Evolutionary conservation across 352 stramenopile genomes (phyloP).

Genomic region (Chrysophaeum taylorii): DNA sequence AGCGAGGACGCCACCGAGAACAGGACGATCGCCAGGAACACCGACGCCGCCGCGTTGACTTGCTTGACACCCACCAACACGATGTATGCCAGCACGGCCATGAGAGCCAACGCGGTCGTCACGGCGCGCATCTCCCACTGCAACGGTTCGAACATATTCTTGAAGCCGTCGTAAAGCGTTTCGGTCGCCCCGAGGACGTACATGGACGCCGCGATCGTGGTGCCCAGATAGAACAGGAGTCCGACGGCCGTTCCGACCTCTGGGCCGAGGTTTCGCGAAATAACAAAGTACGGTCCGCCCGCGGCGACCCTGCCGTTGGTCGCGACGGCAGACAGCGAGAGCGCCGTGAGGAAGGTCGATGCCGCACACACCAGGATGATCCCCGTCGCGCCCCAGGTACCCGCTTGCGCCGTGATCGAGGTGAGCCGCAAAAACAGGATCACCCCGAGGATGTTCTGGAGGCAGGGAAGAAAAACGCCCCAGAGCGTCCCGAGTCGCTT

Average conservation of each 20-base stretch:
- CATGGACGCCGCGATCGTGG: constrained; percentile 43
- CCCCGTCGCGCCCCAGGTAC: constrained; percentile 35
- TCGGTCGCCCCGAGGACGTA: constrained; percentile 54
- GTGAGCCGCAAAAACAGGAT: constrained; percentile 72
- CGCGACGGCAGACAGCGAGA: constrained; percentile 63
- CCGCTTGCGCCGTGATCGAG: constrained; percentile 66
- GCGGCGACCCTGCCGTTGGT: constrained; percentile 66
- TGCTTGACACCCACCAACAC: constrained; percentile 42
- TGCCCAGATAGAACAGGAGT: constrained; percentile 73
- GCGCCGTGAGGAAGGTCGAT: constrained; percentile 62
- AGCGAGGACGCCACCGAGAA: constrained; percentile 35
- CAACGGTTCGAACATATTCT: not conserved
- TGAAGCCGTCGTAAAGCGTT: constrained; percentile 43
- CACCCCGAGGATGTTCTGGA: constrained; percentile 76
- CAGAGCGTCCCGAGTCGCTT: constrained; percentile 30
- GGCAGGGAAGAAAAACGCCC: constrained; percentile 68
- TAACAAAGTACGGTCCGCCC: constrained; percentile 56
- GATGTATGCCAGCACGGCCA: constrained; percentile 29
- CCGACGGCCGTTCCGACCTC: constrained; percentile 74
- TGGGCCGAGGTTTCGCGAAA: constrained; percentile 52
- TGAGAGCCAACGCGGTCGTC: constrained; percentile 36
- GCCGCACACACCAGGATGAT: constrained; percentile 49
- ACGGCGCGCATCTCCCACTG: constrained; percentile 8
- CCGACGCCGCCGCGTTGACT: constrained; percentile 32
- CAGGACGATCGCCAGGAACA: constrained; percentile 41